Evolutionary conservation across 2,329 filamentous ascomycete genomes (phyloP).

Genomic region (Gnomoniopsis sp.): DNA sequence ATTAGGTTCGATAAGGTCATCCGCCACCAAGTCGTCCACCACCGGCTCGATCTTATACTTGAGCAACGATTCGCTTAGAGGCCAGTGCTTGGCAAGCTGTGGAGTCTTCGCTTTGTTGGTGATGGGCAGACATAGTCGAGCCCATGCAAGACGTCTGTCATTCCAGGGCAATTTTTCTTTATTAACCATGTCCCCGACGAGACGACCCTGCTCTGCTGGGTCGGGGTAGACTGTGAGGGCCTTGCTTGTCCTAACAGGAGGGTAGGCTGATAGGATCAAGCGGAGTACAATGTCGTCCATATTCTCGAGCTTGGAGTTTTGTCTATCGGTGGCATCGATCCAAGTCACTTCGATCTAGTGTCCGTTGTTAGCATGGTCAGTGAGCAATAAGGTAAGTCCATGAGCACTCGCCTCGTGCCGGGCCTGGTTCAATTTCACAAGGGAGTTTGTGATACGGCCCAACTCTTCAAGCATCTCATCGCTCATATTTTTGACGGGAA

Average conservation of each 20-base stretch:
- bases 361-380: conserved; percentile 5
- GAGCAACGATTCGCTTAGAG: conserved; percentile 1
- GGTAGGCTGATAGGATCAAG: conserved; percentile 36
- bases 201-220: conserved; percentile 22
- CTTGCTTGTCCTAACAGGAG: conserved; percentile 20
- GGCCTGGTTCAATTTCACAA: conserved; percentile 33
- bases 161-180: conserved; percentile 34
- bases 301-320: conserved; percentile 31
- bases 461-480: conserved; percentile 31
- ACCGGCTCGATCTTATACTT: conserved; percentile 9
- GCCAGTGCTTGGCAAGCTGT: background rate
- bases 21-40: conserved; percentile 11
- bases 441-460: conserved; percentile 34
- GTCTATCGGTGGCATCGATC: conserved; percentile 30
- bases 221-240: conserved; percentile 20
- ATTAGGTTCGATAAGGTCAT: conserved; percentile 12
- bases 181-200: conserved; percentile 27
- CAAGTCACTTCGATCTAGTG: conserved; percentile 36
- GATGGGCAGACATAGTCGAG: conserved; percentile 23
- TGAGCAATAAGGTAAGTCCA: background rate
- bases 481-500: conserved; percentile 23
- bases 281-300: conserved; percentile 42
- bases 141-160: conserved; percentile 31
- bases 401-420: conserved; percentile 19
- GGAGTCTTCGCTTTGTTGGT: background rate